Evolutionary conservation across 1,284 basidiomycete genomes (phyloP), one percentile per base, ranked within the genome.

Genomic region (Boletus smithii): DNA sequence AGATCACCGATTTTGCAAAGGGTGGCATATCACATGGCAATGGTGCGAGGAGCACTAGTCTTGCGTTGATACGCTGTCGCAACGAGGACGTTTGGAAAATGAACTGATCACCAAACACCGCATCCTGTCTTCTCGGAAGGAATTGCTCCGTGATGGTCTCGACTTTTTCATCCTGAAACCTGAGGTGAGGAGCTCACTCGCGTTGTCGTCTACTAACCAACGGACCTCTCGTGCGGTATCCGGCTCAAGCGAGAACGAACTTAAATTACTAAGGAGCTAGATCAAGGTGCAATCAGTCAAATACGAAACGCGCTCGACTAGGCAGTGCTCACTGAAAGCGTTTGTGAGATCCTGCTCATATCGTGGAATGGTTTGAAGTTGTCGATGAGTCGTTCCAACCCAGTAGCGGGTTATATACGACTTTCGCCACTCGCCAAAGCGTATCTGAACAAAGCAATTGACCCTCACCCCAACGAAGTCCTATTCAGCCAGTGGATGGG

Each of bases 301-400:
- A n/a, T 26, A 18, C 13, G 30, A 41, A 5, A 44, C 31, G 20
- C n/a, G 10, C 32, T 16, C 8, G 29, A 31, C 17, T 8, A 27
- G 30, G 24, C 4, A 38, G 24, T 38, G 34, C 63, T 63, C 37
- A 67, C 62, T 43, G 59, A 67, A 50, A 60, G 44, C 5, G 53
- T 63, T 49, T 63, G 60, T 2, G 66, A 64, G 55, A 66, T 50
- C 62, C 61, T 64, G 63, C 63, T 61, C 66, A 66, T 67, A 26
- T 34, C 37, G 17, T 31, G n/a, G 8, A 24, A 14, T 32, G 29
- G 24, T 27, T 39, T 38, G 20, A 42, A 20, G 20, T 16, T 46
- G 3, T 20, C 39, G 29, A 26, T 33, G 40, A 20, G 20, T 16
- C 42, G 4, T 38, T n/a, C 23, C 24, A 31, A 29, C 24, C 18